phyloP scores from a whole-genome alignment of 1,284 basidiomycete species.

The Cryptococcus depauperatus region DNA sequence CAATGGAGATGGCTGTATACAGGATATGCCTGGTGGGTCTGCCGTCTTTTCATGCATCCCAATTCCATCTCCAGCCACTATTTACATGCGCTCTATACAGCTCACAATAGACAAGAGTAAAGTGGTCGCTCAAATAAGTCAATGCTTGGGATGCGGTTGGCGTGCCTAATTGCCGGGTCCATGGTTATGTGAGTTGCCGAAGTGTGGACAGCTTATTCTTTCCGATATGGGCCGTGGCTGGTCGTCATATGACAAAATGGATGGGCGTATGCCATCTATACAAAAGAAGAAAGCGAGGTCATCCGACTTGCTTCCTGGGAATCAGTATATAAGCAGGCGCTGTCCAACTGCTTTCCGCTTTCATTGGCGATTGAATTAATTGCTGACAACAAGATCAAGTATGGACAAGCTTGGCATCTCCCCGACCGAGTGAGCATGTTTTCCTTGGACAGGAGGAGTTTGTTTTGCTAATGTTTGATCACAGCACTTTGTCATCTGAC shows the following conservation, averaged over 20 bases:
- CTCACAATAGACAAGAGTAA: too few relatives aligned
- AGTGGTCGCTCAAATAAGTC: neutral
- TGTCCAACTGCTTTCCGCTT: neutral
- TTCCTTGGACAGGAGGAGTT: too few relatives aligned
- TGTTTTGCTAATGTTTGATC: neutral
- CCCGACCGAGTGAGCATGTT: constrained; percentile 38
- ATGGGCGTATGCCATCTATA: too few relatives aligned
- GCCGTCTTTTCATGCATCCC: too few relatives aligned
- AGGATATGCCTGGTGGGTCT: too few relatives aligned
- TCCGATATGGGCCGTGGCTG: neutral
- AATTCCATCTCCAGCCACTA: too few relatives aligned
- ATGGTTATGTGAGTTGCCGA: too few relatives aligned
- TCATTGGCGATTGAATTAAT: neutral
- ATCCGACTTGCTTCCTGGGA: constrained; percentile 1
- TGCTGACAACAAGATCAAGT: constrained; percentile 5
- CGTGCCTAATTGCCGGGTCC: too few relatives aligned
- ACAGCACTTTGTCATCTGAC: constrained; percentile 15
- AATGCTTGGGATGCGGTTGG: neutral
- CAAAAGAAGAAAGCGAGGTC: constrained; percentile 1
- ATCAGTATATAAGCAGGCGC: neutral
- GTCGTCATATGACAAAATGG: constrained; percentile 1
- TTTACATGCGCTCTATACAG: too few relatives aligned
- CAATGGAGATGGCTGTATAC: too few relatives aligned
- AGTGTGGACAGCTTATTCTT: too few relatives aligned
- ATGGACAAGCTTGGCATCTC: constrained; percentile 31